Percentiles rank a stretch among this genome's conserved stretches.
Conservation (phyloP, 2,329 filamentous ascomycete species). For the Lecanosticta acicola region DNA sequence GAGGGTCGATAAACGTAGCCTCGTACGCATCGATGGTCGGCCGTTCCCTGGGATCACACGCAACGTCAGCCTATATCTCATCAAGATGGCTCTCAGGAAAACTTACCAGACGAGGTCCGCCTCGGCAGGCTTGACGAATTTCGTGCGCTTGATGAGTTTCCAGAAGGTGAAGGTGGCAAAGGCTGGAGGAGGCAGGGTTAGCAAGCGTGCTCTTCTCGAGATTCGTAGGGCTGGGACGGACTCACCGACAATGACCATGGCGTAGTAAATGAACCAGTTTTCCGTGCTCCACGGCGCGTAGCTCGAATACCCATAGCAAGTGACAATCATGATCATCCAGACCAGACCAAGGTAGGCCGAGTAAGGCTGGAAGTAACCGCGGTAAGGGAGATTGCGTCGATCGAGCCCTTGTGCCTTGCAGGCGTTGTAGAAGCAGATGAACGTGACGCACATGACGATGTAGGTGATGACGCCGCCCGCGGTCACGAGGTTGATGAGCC, state of each 20-base stretch:
- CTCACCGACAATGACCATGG: slow-evolving; percentile 48
- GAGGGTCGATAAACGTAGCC: slow-evolving; percentile 43
- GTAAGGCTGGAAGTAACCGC: slow-evolving; percentile 51
- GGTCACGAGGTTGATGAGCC: slow-evolving; percentile 50
- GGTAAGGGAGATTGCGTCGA: slow-evolving; percentile 52
- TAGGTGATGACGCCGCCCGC: slow-evolving; percentile 58
- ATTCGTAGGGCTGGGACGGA: background rate
- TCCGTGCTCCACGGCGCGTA: slow-evolving; percentile 41
- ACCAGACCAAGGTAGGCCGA: slow-evolving; percentile 37
- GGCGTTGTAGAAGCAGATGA: slow-evolving; percentile 53
- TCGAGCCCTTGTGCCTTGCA: slow-evolving; percentile 46
- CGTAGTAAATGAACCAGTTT: slow-evolving; percentile 48
- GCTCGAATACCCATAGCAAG: slow-evolving; percentile 52
- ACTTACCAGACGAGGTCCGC: slow-evolving; percentile 58
- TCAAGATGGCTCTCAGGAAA: too few species aligned
- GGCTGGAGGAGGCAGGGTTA: slow-evolving; percentile 39
- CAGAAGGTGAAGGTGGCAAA: slow-evolving; percentile 52
- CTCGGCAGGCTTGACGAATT: slow-evolving; percentile 49
- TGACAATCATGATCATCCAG: slow-evolving; percentile 33
- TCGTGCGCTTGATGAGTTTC: slow-evolving; percentile 61
- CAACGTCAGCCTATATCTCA: too few species aligned
- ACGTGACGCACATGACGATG: slow-evolving; percentile 53
- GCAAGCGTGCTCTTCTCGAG: background rate
- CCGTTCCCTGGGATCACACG: too few species aligned
- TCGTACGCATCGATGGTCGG: slow-evolving; percentile 57